Conservation (phyloP, 345 rosid genomes). For the Corchorus capsularis region DNA sequence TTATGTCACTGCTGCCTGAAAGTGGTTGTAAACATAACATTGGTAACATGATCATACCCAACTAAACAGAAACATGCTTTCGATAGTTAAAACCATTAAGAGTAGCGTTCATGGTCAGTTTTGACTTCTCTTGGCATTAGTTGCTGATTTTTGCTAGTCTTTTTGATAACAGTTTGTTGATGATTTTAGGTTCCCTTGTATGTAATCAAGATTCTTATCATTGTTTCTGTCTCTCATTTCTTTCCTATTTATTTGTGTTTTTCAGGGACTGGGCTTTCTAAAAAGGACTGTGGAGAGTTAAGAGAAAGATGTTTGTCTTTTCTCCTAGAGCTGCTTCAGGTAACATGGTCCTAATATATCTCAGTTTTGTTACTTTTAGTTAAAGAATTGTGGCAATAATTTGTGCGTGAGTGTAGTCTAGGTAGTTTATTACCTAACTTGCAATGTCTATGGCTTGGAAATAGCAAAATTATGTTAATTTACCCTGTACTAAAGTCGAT, state of each 20-base stretch:
- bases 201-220: neutral
- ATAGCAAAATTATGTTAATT: neutral
- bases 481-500: neutral
- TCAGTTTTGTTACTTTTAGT: neutral
- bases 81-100: too few relatives aligned
- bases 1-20: neutral
- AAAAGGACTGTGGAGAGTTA: slow-evolving; percentile 56
- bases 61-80: neutral
- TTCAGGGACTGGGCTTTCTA: slow-evolving; percentile 77
- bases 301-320: slow-evolving; percentile 67
- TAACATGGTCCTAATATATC: slow-evolving; percentile 21
- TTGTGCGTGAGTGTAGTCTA: neutral
- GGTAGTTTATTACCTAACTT: neutral
- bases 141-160: neutral
- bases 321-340: slow-evolving; percentile 63
- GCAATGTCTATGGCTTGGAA: neutral
- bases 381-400: neutral
- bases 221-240: neutral
- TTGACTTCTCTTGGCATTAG: neutral
- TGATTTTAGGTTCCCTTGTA: neutral
- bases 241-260: slow-evolving; percentile 12
- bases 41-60: neutral
- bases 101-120: neutral
- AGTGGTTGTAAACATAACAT: neutral
- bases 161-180: neutral